Conservation (phyloP, 2,329 filamentous ascomycete genomes). For the Cladosporium velox region DNA sequence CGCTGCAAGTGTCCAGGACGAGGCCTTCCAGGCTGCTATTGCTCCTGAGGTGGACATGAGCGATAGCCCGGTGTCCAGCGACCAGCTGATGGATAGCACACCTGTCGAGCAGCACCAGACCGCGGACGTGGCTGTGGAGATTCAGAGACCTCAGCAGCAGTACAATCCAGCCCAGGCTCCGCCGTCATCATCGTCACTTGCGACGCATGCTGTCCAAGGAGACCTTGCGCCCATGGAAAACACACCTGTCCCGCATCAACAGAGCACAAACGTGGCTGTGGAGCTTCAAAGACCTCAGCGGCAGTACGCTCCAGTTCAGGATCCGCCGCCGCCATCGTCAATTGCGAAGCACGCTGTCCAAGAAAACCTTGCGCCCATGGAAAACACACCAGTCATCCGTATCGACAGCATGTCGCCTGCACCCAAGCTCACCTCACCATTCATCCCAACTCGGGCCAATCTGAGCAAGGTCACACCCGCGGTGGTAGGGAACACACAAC, state of each 20-base stretch:
- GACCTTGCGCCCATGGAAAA: background rate
- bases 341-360: background rate
- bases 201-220: background rate
- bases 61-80: background rate
- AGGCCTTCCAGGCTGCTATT: background rate
- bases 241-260: background rate
- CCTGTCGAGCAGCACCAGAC: background rate
- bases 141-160: background rate
- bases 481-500: background rate
- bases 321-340: background rate
- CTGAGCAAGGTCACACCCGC: background rate
- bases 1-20: background rate
- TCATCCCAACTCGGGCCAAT: background rate
- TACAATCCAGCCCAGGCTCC: background rate
- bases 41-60: background rate
- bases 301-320: background rate
- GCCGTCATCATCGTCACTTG: background rate
- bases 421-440: background rate
- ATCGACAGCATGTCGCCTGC: background rate
- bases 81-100: background rate
- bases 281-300: background rate
- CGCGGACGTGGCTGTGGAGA: background rate
- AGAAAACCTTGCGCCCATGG: background rate
- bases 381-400: background rate
- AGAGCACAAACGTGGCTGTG: too few species aligned